Evolutionary conservation across 2,329 filamentous ascomycete genomes (phyloP).

Genomic region (Arthrobotrys pseudoclavata): DNA sequence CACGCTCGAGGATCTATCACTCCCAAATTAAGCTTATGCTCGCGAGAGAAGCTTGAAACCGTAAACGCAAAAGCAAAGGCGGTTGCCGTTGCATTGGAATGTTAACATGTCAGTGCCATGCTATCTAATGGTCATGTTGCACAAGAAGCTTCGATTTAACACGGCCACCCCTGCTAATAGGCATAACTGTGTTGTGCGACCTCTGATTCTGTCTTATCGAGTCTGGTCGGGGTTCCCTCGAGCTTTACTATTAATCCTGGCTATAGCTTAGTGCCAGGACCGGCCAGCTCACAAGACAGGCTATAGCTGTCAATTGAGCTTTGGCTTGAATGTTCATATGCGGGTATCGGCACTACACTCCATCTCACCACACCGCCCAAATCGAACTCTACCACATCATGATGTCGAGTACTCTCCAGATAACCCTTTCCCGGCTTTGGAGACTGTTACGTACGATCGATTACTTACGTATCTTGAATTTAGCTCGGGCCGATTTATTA

Average conservation of each 20-base stretch:
- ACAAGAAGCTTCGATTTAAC: slow-evolving; percentile 1
- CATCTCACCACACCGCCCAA: background rate
- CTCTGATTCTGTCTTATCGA: background rate
- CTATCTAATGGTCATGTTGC: background rate
- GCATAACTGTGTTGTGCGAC: background rate
- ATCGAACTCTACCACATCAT: too few species aligned
- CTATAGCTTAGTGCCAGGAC: too few species aligned
- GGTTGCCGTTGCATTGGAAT: slow-evolving; percentile 3
- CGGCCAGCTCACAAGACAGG: too few species aligned
- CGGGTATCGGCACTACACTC: background rate
- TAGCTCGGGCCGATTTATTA: too few species aligned
- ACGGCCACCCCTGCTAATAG: background rate
- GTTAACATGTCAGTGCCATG: background rate
- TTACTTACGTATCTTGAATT: too few species aligned
- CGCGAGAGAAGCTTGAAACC: background rate
- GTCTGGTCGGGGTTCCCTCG: background rate
- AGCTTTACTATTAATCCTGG: background rate
- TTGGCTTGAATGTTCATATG: background rate
- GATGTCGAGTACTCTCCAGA: too few species aligned
- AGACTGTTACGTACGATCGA: too few species aligned
- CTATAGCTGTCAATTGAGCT: too few species aligned
- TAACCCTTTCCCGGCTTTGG: too few species aligned
- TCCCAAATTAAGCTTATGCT: slow-evolving; percentile 35
- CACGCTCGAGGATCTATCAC: background rate
- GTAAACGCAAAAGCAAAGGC: background rate